Percentiles rank a stretch among this genome's conserved stretches.
Evolutionary conservation across 1,284 basidiomycete genomes (phyloP).

Genomic region (Bjerkandera adusta): DNA sequence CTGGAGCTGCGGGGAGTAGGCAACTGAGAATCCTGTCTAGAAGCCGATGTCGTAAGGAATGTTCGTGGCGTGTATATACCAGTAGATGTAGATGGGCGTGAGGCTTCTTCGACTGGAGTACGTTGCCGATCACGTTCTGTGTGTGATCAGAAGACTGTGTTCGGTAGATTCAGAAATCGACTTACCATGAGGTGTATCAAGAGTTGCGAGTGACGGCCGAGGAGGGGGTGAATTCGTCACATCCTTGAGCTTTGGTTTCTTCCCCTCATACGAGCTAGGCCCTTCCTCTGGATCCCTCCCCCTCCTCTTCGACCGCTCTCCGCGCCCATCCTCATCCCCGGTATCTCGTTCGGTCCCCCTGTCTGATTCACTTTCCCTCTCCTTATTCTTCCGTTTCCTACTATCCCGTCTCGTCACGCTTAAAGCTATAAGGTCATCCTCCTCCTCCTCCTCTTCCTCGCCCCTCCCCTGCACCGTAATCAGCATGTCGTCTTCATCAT

Average conservation of each 20-base stretch:
- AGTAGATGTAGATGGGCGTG: conserved; percentile 31
- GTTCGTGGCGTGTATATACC: conserved; percentile 36
- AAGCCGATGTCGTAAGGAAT: conserved; percentile 39
- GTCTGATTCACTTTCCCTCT: conserved; percentile 23
- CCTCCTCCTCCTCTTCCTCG: conserved; percentile 25
- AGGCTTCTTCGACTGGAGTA: conserved; percentile 35
- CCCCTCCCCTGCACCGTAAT: conserved; percentile 25
- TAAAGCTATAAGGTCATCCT: conserved; percentile 27
- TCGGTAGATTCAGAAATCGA: not conserved
- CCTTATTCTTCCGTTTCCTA: conserved; percentile 33
- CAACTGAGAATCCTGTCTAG: conserved; percentile 35
- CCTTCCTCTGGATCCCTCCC: conserved; percentile 33
- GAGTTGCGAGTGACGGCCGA: conserved; percentile 33
- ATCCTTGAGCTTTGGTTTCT: conserved; percentile 58
- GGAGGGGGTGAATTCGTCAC: conserved; percentile 56
- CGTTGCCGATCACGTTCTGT: conserved; percentile 40
- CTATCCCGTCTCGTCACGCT: conserved; percentile 25
- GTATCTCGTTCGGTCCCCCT: conserved; percentile 2
- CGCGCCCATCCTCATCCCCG: not conserved
- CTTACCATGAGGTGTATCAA: conserved; percentile 36
- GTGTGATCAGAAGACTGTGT: conserved; percentile 7
- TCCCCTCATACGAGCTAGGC: conserved; percentile 29
- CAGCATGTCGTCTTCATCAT: conserved; percentile 54
- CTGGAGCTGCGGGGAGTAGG: conserved; percentile 49
- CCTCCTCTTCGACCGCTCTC: conserved; percentile 26